Percentiles rank a stretch among this genome's conserved stretches.
Evolutionary conservation across 2,329 filamentous ascomycete genomes (phyloP).

Genomic region (Grosmannia penicillata): DNA sequence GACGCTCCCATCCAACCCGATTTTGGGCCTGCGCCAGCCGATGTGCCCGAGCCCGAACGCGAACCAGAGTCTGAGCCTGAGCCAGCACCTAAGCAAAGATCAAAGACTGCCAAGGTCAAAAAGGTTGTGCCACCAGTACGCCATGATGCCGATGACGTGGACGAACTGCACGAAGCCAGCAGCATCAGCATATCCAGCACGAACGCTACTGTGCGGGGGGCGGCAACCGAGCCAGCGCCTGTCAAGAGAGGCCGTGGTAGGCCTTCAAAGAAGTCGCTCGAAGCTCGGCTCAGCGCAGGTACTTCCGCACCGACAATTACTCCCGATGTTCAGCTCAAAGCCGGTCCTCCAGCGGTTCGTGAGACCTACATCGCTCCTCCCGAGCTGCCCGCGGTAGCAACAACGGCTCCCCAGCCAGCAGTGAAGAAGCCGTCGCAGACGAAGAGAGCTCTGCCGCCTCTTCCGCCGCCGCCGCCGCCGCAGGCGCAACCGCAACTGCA

Average conservation of each 20-base stretch:
- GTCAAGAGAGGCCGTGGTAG: slow-evolving; percentile 17
- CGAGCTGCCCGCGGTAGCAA: too few species aligned
- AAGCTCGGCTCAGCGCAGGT: too few species aligned
- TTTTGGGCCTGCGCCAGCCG: neutral
- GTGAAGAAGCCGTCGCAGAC: slow-evolving; percentile 1
- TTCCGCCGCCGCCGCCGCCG: neutral
- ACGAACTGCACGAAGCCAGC: slow-evolving; percentile 13
- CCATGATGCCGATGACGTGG: slow-evolving; percentile 2
- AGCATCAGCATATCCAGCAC: slow-evolving; percentile 11
- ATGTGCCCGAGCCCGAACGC: neutral
- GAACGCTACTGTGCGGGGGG: slow-evolving; percentile 11
- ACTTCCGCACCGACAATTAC: too few species aligned
- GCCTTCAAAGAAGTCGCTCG: slow-evolving; percentile 17
- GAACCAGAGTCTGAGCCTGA: neutral
- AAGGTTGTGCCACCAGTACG: neutral
- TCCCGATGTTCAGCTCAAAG: too few species aligned
- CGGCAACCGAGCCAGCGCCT: slow-evolving; percentile 5
- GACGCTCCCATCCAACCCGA: too few species aligned
- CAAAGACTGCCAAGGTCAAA: slow-evolving; percentile 1
- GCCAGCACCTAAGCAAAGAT: slow-evolving; percentile 2
- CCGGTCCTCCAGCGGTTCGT: too few species aligned
- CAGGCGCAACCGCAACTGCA: slow-evolving; percentile 8
- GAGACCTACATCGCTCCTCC: too few species aligned
- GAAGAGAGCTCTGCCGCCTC: neutral
- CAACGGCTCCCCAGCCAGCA: too few species aligned